Conservation (phyloP, 805 yeast genomes). For the Debaryomyces tyrocola region DNA sequence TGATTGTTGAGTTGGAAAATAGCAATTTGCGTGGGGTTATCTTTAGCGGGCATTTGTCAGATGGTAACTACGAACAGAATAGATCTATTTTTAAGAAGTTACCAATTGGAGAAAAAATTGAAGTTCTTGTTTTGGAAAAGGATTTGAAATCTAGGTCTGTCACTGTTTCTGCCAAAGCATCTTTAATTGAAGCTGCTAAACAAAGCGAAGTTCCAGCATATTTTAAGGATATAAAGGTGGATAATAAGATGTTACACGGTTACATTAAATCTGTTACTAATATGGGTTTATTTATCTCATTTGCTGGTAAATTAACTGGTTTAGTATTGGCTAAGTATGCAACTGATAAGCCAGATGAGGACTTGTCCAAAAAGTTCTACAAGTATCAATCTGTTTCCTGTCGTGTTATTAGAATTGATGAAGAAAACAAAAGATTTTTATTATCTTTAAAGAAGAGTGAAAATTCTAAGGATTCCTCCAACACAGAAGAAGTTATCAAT, state of each 20-base stretch:
- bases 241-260: conserved; percentile 56
- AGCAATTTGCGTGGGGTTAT: conserved; percentile 66
- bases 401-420: conserved; percentile 66
- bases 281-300: conserved; percentile 79
- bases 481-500: conserved; percentile 40
- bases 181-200: conserved; percentile 66
- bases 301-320: conserved; percentile 80
- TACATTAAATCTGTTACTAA: conserved; percentile 76
- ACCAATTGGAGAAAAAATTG: conserved; percentile 60
- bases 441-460: conserved; percentile 52
- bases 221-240: conserved; percentile 56
- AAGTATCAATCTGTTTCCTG: conserved; percentile 72
- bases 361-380: conserved; percentile 53
- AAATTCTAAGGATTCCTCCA: conserved; percentile 17
- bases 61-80: conserved; percentile 71
- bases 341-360: conserved; percentile 49
- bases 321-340: conserved; percentile 76
- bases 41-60: conserved; percentile 72
- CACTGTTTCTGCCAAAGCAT: conserved; percentile 61
- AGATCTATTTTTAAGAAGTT: conserved; percentile 64
- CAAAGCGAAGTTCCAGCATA: conserved; percentile 51
- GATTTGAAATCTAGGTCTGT: conserved; percentile 61
- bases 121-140: conserved; percentile 66
- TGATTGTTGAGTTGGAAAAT: conserved; percentile 60
- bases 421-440: conserved; percentile 67